phyloP scores from a whole-genome alignment of 768 basidiomycete species.

The Trametes cinnabarina region DNA sequence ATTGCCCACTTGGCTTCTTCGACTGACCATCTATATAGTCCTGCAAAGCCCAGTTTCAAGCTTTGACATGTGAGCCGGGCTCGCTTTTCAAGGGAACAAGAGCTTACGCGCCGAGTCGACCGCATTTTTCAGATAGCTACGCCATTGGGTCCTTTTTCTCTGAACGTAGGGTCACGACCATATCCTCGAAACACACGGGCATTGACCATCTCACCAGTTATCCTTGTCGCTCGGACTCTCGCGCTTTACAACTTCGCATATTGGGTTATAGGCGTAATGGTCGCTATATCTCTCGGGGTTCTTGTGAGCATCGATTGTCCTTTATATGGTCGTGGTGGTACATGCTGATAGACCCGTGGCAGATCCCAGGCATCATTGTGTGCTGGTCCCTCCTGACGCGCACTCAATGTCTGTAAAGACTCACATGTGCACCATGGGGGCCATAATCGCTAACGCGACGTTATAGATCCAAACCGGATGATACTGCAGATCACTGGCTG shows the following conservation, averaged over 20 bases:
- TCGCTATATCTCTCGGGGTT: not conserved
- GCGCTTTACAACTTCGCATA: not conserved
- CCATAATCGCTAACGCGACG: too few relatives aligned
- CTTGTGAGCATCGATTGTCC: not conserved
- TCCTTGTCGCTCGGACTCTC: constrained; percentile 2
- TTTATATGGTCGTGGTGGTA: not conserved
- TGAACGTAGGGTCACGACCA: not conserved
- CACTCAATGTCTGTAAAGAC: not conserved
- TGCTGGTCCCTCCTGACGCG: not conserved
- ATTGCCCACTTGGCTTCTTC: not conserved
- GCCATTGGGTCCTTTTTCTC: not conserved
- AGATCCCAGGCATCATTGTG: not conserved
- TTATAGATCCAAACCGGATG: not conserved
- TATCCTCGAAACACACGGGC: too few relatives aligned
- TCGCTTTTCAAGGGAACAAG: not conserved
- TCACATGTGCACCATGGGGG: not conserved
- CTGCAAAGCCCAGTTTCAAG: not conserved
- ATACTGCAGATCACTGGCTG: not conserved
- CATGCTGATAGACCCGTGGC: not conserved
- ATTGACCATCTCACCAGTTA: not conserved
- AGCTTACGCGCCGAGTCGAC: too few relatives aligned
- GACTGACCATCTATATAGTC: not conserved
- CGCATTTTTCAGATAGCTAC: not conserved
- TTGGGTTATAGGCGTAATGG: not conserved
- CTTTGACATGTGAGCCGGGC: not conserved